phyloP scores from a whole-genome alignment of 768 basidiomycete genomes.

The Pholiota conissans region DNA sequence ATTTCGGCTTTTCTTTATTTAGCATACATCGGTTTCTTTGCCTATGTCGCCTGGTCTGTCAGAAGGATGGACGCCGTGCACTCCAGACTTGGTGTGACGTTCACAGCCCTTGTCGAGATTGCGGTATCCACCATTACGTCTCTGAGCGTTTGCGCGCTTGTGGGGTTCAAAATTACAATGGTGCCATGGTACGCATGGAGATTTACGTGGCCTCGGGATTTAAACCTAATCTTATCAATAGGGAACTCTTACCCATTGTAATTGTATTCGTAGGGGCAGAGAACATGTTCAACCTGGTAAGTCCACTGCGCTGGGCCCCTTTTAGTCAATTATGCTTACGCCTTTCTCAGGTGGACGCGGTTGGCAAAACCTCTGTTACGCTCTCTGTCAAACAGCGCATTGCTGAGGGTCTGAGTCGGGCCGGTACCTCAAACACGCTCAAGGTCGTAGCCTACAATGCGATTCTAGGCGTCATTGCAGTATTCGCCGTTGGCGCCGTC shows the following conservation, averaged over 20 bases:
- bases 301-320: constrained; percentile 22
- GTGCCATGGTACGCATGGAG: constrained; percentile 71
- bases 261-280: constrained; percentile 96
- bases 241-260: constrained; percentile 89
- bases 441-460: constrained; percentile 87
- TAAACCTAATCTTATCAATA: constrained; percentile 26
- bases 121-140: constrained; percentile 92
- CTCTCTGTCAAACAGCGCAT: constrained; percentile 90
- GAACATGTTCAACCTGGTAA: constrained; percentile 94
- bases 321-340: constrained; percentile 19
- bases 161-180: constrained; percentile 87
- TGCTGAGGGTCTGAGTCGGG: constrained; percentile 84
- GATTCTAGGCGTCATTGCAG: constrained; percentile 74
- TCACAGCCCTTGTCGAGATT: constrained; percentile 92
- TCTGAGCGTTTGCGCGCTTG: constrained; percentile 87
- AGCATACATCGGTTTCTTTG: constrained; percentile 74
- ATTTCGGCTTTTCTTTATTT: constrained; percentile 73
- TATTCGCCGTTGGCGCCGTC: constrained; percentile 77
- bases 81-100: constrained; percentile 86
- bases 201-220: not conserved
- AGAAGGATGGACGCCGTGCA: constrained; percentile 83
- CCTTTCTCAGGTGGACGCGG: constrained; percentile 68
- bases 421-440: constrained; percentile 89
- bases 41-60: constrained; percentile 76
- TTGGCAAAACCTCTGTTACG: constrained; percentile 81